Conservation (phyloP, 1,139 yeast genomes). For the Nakaseomyces glabratus region DNA sequence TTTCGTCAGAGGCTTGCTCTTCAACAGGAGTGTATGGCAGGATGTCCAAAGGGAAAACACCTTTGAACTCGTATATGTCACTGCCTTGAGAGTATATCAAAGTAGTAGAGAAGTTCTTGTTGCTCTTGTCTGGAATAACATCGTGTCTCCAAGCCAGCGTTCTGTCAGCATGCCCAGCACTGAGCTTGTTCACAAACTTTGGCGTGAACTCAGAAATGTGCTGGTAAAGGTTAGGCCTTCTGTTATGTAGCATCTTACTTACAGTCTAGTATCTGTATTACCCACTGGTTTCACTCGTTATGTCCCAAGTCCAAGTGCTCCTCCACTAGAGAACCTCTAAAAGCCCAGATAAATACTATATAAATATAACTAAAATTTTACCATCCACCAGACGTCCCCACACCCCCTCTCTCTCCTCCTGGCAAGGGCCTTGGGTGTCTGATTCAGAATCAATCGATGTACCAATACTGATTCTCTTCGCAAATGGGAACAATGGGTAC, state of each 20-base stretch:
- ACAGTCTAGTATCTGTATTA: no score
- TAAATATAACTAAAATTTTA: no score
- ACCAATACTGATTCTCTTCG: no score
- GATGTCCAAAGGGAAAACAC: slow-evolving; percentile 20
- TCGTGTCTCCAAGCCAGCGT: slow-evolving; percentile 5
- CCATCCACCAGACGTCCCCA: no score
- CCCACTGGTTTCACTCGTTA: no score
- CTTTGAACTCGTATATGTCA: slow-evolving; percentile 27
- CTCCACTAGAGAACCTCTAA: no score
- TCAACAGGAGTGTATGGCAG: slow-evolving; percentile 4
- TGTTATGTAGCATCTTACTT: slow-evolving; percentile 3
- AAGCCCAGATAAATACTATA: no score
- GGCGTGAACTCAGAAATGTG: slow-evolving; percentile 7
- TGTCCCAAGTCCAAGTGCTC: no score
- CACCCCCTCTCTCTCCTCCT: no score
- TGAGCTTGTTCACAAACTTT: slow-evolving; percentile 5
- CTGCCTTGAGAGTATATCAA: slow-evolving; percentile 26
- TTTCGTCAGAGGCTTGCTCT: not conserved
- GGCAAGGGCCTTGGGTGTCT: no score
- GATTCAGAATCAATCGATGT: no score
- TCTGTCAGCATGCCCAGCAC: slow-evolving; percentile 6
- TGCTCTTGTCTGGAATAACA: slow-evolving; percentile 5
- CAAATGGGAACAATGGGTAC: no score
- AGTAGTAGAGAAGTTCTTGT: slow-evolving; percentile 1
- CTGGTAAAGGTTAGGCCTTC: slow-evolving; percentile 5